These are phyloP conservation scores for Mycosphaerella arachidis DNA, from an alignment of 2,329 filamentous ascomycete genomes.

Conservation along the genomic window DNA sequence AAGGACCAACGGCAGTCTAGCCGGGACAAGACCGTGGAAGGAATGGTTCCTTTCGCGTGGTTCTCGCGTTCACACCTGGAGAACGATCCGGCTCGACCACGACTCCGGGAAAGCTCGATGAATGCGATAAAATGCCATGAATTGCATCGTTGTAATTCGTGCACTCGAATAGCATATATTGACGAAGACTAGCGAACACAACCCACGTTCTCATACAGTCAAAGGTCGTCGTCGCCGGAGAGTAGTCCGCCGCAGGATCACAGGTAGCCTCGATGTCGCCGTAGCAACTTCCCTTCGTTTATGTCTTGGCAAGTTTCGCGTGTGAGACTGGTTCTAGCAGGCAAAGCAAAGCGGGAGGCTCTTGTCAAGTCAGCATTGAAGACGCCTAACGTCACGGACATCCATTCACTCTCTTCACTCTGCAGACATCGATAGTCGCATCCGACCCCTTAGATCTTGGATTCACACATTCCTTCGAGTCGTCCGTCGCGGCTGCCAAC, in stretches of 20 bases:
- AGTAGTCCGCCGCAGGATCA: not conserved
- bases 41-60: not conserved
- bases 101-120: not conserved
- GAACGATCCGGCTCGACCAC: not conserved
- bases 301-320: not conserved
- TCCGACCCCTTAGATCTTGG: not conserved
- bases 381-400: not conserved
- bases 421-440: not conserved
- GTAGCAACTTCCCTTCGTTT: not conserved
- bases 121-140: not conserved
- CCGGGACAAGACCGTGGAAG: not conserved
- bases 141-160: not conserved
- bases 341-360: slow-evolving; percentile 3
- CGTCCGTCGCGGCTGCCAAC: not conserved
- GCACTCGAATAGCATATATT: not conserved
- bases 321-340: not conserved
- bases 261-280: not conserved
- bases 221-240: not conserved
- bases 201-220: not conserved
- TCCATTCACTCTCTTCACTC: not conserved
- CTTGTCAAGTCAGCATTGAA: not conserved
- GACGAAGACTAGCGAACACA: not conserved
- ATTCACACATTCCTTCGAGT: slow-evolving; percentile 1
- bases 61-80: not conserved
- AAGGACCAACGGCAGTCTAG: not conserved